Conservation (phyloP, 805 yeast genomes). For the Saccharomyces mikatae region DNA sequence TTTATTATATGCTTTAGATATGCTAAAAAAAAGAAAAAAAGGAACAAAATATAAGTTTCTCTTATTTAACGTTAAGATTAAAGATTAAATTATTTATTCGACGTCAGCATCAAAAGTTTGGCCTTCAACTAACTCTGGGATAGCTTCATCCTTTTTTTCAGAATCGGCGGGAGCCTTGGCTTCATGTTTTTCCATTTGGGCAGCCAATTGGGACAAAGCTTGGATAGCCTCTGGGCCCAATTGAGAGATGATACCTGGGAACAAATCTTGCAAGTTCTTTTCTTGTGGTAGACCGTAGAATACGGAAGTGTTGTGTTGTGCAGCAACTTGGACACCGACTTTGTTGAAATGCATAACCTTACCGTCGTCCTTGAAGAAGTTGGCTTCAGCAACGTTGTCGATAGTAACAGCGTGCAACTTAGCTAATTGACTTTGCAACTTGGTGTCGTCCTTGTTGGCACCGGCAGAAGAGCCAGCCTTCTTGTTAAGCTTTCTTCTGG, state of each 20-base stretch:
- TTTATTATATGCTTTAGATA: not conserved
- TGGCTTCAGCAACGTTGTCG: slow-evolving; percentile 91
- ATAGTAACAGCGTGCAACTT: slow-evolving; percentile 84
- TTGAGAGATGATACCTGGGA: slow-evolving; percentile 92
- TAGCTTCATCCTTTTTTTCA: slow-evolving; percentile 51
- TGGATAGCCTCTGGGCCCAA: slow-evolving; percentile 92
- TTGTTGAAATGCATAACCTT: slow-evolving; percentile 91
- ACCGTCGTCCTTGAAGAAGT: slow-evolving; percentile 95
- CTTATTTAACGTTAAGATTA: not conserved
- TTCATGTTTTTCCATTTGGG: slow-evolving; percentile 61
- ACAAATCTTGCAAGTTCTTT: slow-evolving; percentile 82
- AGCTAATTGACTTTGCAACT: slow-evolving; percentile 79
- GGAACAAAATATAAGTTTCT: not conserved
- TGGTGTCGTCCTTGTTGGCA: slow-evolving; percentile 78
- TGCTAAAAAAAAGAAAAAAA: not conserved
- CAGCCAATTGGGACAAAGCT: slow-evolving; percentile 81
- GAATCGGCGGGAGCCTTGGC: slow-evolving; percentile 41
- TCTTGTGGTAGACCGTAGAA: slow-evolving; percentile 93
- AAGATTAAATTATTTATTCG: slow-evolving; percentile 14
- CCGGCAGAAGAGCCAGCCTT: slow-evolving; percentile 37
- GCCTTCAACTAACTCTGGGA: slow-evolving; percentile 43
- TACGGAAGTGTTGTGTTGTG: slow-evolving; percentile 84
- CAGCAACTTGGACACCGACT: slow-evolving; percentile 92
- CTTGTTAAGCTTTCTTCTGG: slow-evolving; percentile 91
- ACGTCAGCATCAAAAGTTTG: slow-evolving; percentile 44